Conservation (phyloP, 2,329 filamentous ascomycete species). For the Pestalotiopsis sp. region DNA sequence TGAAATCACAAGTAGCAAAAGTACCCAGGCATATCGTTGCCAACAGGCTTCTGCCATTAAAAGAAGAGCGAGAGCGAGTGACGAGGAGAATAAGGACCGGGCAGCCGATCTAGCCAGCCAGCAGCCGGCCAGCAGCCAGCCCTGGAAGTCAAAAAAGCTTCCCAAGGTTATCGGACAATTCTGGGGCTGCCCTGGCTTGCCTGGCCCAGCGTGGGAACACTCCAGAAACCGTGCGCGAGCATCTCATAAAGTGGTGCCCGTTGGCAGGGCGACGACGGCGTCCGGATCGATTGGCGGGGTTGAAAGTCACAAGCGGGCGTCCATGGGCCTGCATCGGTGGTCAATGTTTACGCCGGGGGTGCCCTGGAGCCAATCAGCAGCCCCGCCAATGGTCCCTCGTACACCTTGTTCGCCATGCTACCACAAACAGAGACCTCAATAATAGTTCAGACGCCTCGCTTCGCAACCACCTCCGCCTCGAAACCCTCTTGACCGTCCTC, state of each 20-base stretch:
- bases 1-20: too few relatives aligned
- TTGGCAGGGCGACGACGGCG: slow-evolving; percentile 8
- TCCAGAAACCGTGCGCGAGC: not conserved
- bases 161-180: not conserved
- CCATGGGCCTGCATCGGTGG: slow-evolving; percentile 1
- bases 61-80: not conserved
- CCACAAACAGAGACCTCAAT: slow-evolving; percentile 9
- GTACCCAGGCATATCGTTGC: too few relatives aligned
- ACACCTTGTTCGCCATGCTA: not conserved
- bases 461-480: slow-evolving; percentile 1
- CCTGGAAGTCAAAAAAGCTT: not conserved
- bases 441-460: slow-evolving; percentile 9
- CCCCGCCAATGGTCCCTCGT: not conserved
- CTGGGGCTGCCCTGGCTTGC: not conserved
- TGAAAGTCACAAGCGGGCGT: not conserved
- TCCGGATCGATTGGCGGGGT: not conserved
- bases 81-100: not conserved
- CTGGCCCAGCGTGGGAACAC: not conserved
- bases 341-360: slow-evolving; percentile 5
- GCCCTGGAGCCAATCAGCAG: slow-evolving; percentile 2
- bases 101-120: not conserved
- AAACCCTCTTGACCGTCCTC: not conserved
- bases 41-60: not conserved
- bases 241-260: not conserved
- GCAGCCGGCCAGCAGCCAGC: not conserved